A percentile compares a stretch with the other conserved stretches of the same genome.
Conservation (phyloP, 2,329 filamentous ascomycete genomes). For the Aspergillus floridensis region DNA sequence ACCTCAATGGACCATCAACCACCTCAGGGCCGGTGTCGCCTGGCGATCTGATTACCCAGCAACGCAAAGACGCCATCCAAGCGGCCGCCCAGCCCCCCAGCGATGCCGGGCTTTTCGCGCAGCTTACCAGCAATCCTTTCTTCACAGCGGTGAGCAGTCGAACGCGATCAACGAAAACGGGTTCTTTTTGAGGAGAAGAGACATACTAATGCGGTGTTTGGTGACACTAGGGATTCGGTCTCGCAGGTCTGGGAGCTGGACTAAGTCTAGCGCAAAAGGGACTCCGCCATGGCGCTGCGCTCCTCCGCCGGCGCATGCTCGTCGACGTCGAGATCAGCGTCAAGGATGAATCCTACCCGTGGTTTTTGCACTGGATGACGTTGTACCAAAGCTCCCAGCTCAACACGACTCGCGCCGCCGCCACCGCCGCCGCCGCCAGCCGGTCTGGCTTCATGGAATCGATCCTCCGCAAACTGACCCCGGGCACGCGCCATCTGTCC, state of each 20-base stretch:
- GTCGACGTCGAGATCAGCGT: slow-evolving; percentile 95
- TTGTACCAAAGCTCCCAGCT: slow-evolving; percentile 68
- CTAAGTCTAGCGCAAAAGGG: slow-evolving; percentile 79
- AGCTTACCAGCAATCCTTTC: slow-evolving; percentile 49
- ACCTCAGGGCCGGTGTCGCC: slow-evolving; percentile 30
- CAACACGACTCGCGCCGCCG: slow-evolving; percentile 49
- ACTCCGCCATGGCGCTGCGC: slow-evolving; percentile 65
- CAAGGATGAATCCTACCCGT: slow-evolving; percentile 88
- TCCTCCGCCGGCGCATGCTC: slow-evolving; percentile 80
- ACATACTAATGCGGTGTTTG: neutral
- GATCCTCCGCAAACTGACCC: slow-evolving; percentile 57
- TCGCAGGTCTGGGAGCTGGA: slow-evolving; percentile 81
- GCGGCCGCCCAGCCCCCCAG: slow-evolving; percentile 28
- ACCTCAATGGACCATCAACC: slow-evolving; percentile 34
- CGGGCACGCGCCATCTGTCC: slow-evolving; percentile 61
- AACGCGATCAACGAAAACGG: neutral
- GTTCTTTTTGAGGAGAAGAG: neutral
- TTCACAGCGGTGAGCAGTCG: slow-evolving; percentile 46
- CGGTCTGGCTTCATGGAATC: slow-evolving; percentile 49
- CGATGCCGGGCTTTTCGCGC: slow-evolving; percentile 44
- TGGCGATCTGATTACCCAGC: slow-evolving; percentile 37
- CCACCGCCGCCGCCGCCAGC: slow-evolving; percentile 23
- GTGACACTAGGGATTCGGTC: slow-evolving; percentile 68
- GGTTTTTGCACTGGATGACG: slow-evolving; percentile 93
- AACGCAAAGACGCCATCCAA: slow-evolving; percentile 32